Percentiles rank a stretch among this genome's conserved stretches.
These are phyloP conservation scores for Vigna reflexopilosa DNA, from an alignment of 306 rosid genomes.

Conservation along the genomic window DNA sequence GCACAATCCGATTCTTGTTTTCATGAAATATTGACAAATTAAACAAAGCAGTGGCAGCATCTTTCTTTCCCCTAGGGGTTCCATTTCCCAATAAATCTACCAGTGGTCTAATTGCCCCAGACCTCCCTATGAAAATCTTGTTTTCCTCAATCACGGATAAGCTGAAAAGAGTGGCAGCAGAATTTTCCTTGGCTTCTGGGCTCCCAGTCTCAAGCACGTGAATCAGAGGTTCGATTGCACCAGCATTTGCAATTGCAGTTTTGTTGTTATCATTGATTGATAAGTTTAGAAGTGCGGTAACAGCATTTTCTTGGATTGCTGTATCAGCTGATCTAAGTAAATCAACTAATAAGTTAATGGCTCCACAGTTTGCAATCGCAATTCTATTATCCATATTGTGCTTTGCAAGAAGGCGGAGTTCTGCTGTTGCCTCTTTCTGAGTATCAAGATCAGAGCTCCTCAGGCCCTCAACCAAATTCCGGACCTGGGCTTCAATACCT, in stretches of 20 bases:
- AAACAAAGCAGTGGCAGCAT: constrained; percentile 97
- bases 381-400: constrained; percentile 89
- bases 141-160: constrained; percentile 92
- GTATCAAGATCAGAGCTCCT: constrained; percentile 66
- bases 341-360: constrained; percentile 75
- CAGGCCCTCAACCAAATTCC: constrained; percentile 77
- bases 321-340: constrained; percentile 71
- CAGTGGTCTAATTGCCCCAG: constrained; percentile 88
- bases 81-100: constrained; percentile 93
- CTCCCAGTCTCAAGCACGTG: constrained; percentile 88
- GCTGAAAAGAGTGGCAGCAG: constrained; percentile 99
- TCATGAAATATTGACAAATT: constrained; percentile 88
- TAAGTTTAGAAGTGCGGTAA: constrained; percentile 92
- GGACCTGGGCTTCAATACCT: constrained; percentile 75
- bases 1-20: constrained; percentile 86
- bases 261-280: constrained; percentile 89
- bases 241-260: constrained; percentile 75
- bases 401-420: constrained; percentile 85
- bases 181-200: constrained; percentile 95
- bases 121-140: constrained; percentile 86
- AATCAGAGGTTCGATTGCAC: constrained; percentile 91
- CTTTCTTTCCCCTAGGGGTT: constrained; percentile 96
- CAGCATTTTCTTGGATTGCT: constrained; percentile 88
- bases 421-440: constrained; percentile 77
- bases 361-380: constrained; percentile 87